Evolutionary conservation across 148 eudicot species (phyloP), one percentile per base, ranked within the genome.

Genomic region (Rhododendron simsii): DNA sequence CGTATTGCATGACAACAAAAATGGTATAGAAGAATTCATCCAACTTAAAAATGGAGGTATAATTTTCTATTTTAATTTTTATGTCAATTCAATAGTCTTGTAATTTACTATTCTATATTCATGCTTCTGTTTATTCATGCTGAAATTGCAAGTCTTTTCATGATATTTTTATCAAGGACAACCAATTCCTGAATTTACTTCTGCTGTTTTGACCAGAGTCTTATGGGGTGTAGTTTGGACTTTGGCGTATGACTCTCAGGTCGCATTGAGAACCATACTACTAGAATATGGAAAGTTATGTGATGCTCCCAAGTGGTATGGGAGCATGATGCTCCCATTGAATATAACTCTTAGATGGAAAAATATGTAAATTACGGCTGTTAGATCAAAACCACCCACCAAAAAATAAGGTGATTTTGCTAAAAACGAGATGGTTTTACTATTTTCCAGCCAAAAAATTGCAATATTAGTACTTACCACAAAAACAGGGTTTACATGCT

Each of bases 31-130:
- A 83, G 76, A 84, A 61, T 75, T 50, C 35, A 71, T 94, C 87
- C 89, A 89, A 82, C 93, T 96, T 35, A 89, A 88, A 77, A 89
- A 93, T 86, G 95, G 95, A 85, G 99, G 99, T 96, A 88, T 81
- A 69, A 80, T 59, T 92, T 81, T 87, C 37, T 81, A 33, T 76
- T 89, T 41, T 41, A 41, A 41, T 41, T 41, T 41, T 73, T 11
- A 23, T 67, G 48, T 9, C 20, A 23, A 6, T 47, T 78, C 59
- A 50, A 26, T 44, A 45, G 78, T 28, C 57, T 69, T 83, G 45
- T 45, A 9, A 41, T 67, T 69, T 80, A 67, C 6, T 80, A 39
- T 79, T 47, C 47, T 84, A 20, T 1, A 55, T n/a, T 37, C 8
- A 50, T 57, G 28, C 45, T 15, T 87, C 6, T 41, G 16, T 48